Base-by-base conservation (phyloP, 2,329 filamentous ascomycete genomes). In the Talaromyces sp. region DNA sequence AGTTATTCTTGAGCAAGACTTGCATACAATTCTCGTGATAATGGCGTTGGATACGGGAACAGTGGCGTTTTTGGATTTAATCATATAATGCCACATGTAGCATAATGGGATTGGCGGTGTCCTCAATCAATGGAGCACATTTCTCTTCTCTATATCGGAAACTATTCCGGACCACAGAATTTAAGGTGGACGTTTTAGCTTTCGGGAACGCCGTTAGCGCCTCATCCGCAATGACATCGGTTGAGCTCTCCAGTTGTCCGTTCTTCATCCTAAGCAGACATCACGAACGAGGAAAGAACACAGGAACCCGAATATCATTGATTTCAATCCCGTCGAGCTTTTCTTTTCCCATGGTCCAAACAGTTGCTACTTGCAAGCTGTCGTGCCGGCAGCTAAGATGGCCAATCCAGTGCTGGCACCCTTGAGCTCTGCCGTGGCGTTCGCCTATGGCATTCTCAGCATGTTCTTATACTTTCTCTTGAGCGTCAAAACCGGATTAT, bases 361-460 rank as follows among this genome's bases (percentile, higher is more conserved):
- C 48, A 4, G 27, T 14, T 27, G 48, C 12, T 29, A 5, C 27
- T 29, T 52, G 24, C 24, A 14, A 29, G 43, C 29, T 52, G 48
- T 52, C 48, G 24, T 52, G 48, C 24, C 48, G 27, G 26, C 35
- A 57, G 24, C 17, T 29, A 56, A 43, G 14, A 73, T 74, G 71
- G 65, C 61, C 7, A 65, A 61, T 24, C 46, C 51, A 24, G 29
- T 72, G 24, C 26, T 64, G 11, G 64, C 59, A 29, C 53, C 57
- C 14, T 54, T 74, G 24, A 60, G 61, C 55, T 58, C 61, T 43
- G 32, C 63, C 11, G 51, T 67, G 10, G 50, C 64, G 14, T 69
- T 71, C 56, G 59, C 59, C 41, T 75, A 76, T 66, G 77, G 75
- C 5, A 26, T 77, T 6, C 71, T 75, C 54, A 73, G 69, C 11